Base-by-base conservation (phyloP, 179 eudicot species). In the Spergularia azorica region DNA sequence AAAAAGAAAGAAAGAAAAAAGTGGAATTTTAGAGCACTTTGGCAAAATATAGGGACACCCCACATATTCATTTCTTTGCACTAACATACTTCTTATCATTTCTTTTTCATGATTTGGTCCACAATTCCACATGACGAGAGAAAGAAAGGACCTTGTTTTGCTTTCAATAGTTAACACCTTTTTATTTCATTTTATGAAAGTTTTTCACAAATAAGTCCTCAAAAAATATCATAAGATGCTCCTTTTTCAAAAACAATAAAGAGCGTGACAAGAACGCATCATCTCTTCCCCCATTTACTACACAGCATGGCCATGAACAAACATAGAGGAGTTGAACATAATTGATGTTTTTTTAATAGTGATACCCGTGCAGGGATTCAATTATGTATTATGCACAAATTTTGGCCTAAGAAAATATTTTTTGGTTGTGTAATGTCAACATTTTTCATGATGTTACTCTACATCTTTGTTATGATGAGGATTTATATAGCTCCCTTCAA, bases 251-350 rank as follows among this genome's bases (percentile, higher is more conserved):
- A 17, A 48, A 12, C 9, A 1, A 11, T 71, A 46, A 78, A 72
- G 10, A 72, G 72, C 77, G 73, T 79, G 81, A 57, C 39, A 18
- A 43, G 63, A 67, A 16, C 13, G 60, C 67, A 72, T 79, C 67
- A 72, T 79, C 72, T 11, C 55, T 65, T 36, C 3, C 51, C 66
- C 81, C 81, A 79, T 65, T 57, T 39, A 32, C 16, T 59, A 54
- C 11, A 26, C 69, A 39, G 46, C 16, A 26, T 26, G 32, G 32
- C 32, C 32, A 26, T 26, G 32, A 26, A 26, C 32, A 26, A 26
- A 48, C 69, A 71, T 71, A 15, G 61, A 12, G n/a, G 3, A 16
- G 56, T 20, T 71, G 54, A 21, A 20, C 66, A 55, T 12, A 72
- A 66, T 79, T 65, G 58, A 67, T 66, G 61, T 43, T 43, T 21